These are phyloP conservation scores for Lanmaoa rubissima DNA, from an alignment of 768 basidiomycete genomes.

Conservation along the genomic window DNA sequence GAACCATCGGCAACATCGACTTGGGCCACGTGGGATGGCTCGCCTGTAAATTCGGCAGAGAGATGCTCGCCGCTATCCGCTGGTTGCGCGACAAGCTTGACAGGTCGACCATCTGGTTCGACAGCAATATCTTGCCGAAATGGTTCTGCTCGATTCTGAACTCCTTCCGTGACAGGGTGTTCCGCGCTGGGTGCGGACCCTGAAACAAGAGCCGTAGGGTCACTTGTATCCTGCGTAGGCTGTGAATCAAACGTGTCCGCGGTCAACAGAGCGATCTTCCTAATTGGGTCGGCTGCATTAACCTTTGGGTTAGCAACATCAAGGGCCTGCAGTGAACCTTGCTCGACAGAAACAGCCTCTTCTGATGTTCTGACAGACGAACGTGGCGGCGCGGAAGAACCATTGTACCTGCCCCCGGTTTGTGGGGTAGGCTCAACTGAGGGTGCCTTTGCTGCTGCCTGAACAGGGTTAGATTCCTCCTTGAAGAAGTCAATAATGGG, in stretches of 20 bases:
- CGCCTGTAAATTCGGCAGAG: background rate
- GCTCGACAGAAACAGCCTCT: conserved; percentile 5
- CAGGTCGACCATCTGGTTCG: background rate
- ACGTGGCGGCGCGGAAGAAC: background rate
- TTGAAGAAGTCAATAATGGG: conserved; percentile 4
- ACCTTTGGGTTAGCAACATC: background rate
- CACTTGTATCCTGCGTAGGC: background rate
- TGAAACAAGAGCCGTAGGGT: conserved; percentile 1
- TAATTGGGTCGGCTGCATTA: background rate
- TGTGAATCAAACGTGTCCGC: background rate
- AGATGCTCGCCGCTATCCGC: background rate
- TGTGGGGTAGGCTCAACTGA: conserved; percentile 19
- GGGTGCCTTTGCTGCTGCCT: conserved; percentile 3
- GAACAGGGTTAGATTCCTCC: conserved; percentile 2
- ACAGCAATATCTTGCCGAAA: background rate
- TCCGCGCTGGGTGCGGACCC: background rate
- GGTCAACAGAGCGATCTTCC: background rate
- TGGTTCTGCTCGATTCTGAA: background rate
- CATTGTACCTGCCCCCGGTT: conserved; percentile 1
- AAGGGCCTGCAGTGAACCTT: background rate
- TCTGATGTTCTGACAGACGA: conserved; percentile 3
- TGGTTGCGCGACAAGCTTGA: background rate
- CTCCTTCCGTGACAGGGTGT: background rate
- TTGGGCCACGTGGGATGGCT: background rate
- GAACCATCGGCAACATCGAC: conserved; percentile 3